Evolutionary conservation across 306 rosid genomes (phyloP).

Genomic region (Cyamopsis tetragonoloba): DNA sequence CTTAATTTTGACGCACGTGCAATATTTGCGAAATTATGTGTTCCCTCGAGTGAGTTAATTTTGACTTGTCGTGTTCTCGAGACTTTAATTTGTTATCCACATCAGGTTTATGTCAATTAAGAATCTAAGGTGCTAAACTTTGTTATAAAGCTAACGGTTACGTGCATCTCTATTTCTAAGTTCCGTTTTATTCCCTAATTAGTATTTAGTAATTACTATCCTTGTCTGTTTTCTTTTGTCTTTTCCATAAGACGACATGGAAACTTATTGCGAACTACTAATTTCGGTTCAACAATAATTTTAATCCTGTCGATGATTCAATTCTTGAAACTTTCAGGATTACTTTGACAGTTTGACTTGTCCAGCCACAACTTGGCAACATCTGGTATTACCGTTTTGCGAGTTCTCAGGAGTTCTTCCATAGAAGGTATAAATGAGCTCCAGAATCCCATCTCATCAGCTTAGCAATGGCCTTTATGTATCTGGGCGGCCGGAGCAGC

Average conservation of each 20-base stretch:
- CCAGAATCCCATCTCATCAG: conserved; percentile 96
- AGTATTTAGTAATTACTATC: neutral
- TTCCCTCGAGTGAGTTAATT: conserved; percentile 2
- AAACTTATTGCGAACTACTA: conserved; percentile 12
- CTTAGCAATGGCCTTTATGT: conserved; percentile 97
- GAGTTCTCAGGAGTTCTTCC: conserved; percentile 20
- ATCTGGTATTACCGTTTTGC: conserved; percentile 5
- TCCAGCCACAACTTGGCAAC: neutral
- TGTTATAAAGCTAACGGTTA: neutral
- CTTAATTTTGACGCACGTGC: neutral
- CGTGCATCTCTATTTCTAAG: neutral
- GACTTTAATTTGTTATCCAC: neutral
- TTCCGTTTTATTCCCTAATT: conserved; percentile 12
- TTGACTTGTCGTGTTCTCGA: neutral
- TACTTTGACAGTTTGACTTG: conserved; percentile 20
- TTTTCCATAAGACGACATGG: neutral
- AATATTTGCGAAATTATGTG: neutral
- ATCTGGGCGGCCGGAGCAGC: conserved; percentile 98
- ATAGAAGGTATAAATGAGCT: conserved; percentile 66
- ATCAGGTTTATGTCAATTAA: neutral
- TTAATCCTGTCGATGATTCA: neutral
- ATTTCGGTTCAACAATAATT: conserved; percentile 14
- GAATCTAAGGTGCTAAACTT: neutral
- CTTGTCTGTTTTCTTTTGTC: neutral
- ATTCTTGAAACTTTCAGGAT: conserved; percentile 19